Evolutionary conservation across 108 stramenopile species (phyloP).

Genomic region (Aurantiochytrium sp.): DNA sequence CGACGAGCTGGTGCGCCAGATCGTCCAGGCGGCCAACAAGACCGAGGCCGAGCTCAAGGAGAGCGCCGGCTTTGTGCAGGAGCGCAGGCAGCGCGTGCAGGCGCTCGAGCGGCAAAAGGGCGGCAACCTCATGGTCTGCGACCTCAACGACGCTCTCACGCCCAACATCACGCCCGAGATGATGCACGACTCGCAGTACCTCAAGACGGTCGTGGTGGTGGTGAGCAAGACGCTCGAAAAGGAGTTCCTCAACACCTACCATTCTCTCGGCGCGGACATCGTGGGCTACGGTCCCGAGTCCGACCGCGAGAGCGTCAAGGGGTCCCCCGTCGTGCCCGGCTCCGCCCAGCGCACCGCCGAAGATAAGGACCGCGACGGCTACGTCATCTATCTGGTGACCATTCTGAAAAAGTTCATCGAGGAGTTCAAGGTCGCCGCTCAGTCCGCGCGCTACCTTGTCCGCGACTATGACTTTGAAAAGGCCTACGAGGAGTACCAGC

Average conservation of each 20-base stretch:
- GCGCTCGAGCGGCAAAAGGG: slow-evolving; percentile 71
- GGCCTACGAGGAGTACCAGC: slow-evolving; percentile 68
- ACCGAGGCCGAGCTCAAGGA: slow-evolving; percentile 86
- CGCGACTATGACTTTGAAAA: slow-evolving; percentile 76
- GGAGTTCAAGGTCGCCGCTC: slow-evolving; percentile 73
- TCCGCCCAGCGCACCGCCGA: slow-evolving; percentile 65
- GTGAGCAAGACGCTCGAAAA: slow-evolving; percentile 66
- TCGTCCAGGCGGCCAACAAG: slow-evolving; percentile 69
- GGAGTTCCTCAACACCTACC: slow-evolving; percentile 62
- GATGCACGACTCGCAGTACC: slow-evolving; percentile 75
- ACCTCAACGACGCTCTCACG: slow-evolving; percentile 76
- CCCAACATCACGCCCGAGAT: slow-evolving; percentile 66
- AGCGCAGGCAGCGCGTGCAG: slow-evolving; percentile 60
- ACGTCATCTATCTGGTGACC: slow-evolving; percentile 75
- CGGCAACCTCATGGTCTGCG: slow-evolving; percentile 70
- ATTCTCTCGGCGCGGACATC: slow-evolving; percentile 66
- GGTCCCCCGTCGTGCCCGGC: slow-evolving; percentile 88
- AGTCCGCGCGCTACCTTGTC: slow-evolving; percentile 81
- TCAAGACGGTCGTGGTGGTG: slow-evolving; percentile 80
- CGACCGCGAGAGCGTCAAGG: slow-evolving; percentile 71
- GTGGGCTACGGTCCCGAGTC: slow-evolving; percentile 74
- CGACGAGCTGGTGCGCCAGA: slow-evolving; percentile 73
- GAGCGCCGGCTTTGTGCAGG: slow-evolving; percentile 70
- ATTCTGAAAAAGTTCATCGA: slow-evolving; percentile 81
- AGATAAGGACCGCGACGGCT: slow-evolving; percentile 65